Evolutionary conservation across 305 asterid species (phyloP).

Genomic region (Solanum aculeatissimum): DNA sequence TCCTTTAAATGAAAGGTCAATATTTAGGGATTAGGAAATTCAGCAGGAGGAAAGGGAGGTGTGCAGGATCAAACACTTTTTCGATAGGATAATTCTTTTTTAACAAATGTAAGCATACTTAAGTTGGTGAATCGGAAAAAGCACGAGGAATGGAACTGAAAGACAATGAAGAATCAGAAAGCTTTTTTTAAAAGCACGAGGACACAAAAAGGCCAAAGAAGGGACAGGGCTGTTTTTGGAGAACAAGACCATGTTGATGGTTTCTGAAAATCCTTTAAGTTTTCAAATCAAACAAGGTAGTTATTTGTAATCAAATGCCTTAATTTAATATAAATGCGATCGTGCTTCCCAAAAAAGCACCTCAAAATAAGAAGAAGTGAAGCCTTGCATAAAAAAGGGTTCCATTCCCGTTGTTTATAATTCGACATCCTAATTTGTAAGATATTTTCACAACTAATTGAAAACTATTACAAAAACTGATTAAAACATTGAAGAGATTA

Average conservation of each 20-base stretch:
- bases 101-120: not conserved
- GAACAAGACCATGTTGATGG: not conserved
- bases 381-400: not conserved
- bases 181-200: not conserved
- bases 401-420: not conserved
- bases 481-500: not conserved
- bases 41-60: not conserved
- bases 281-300: not conserved
- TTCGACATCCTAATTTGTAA: not conserved
- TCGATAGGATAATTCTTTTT: not conserved
- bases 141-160: not conserved
- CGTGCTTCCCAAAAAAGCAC: not conserved
- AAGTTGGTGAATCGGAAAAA: not conserved
- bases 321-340: not conserved
- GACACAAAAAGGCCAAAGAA: not conserved
- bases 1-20: no score
- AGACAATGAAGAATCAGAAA: not conserved
- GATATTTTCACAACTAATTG: not conserved
- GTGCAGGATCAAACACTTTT: not conserved
- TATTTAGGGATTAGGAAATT: no score
- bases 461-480: not conserved
- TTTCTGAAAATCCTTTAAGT: not conserved
- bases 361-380: not conserved
- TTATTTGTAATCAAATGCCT: not conserved
- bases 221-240: not conserved